phyloP scores from a whole-genome alignment of 2,329 filamentous ascomycete species.

The Trematosphaeria pertusa region DNA sequence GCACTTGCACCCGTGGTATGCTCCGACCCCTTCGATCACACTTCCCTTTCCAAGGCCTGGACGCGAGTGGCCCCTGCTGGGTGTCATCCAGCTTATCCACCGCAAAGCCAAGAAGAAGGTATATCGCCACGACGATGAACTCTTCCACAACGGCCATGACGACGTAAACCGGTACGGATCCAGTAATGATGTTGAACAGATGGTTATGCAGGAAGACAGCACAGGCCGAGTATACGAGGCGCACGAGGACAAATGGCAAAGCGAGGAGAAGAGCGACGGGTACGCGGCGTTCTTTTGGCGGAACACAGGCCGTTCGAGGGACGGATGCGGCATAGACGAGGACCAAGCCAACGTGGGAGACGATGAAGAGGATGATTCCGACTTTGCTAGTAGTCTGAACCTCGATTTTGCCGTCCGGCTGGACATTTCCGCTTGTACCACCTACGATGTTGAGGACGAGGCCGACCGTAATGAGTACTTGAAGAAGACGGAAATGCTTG shows the following conservation, averaged over 20 bases:
- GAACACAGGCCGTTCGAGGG: constrained; percentile 3
- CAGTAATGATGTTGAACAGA: constrained; percentile 23
- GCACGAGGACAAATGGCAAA: constrained; percentile 25
- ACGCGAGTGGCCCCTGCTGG: no score
- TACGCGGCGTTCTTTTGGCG: constrained; percentile 21
- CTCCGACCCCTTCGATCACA: no score
- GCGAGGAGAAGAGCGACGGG: constrained; percentile 21
- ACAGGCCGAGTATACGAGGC: constrained; percentile 25
- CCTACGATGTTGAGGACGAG: constrained; percentile 45
- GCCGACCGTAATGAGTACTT: constrained; percentile 39
- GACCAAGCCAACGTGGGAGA: constrained; percentile 19
- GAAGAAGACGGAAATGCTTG: constrained; percentile 37
- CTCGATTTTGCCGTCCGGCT: constrained; percentile 19
- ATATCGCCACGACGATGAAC: constrained; percentile 25
- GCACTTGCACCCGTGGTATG: no score
- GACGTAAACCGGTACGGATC: constrained; percentile 15
- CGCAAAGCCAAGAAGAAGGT: background rate
- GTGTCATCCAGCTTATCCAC: no score
- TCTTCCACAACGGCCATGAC: constrained; percentile 28
- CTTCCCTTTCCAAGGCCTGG: no score
- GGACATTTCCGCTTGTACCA: constrained; percentile 14
- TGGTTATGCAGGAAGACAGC: constrained; percentile 22
- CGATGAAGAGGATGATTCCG: constrained; percentile 25
- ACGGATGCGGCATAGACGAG: constrained; percentile 15
- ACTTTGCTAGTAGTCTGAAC: constrained; percentile 24